These are phyloP conservation scores for Hanseniaspora vineae DNA, from an alignment of 805 yeast species.

Conservation along the genomic window DNA sequence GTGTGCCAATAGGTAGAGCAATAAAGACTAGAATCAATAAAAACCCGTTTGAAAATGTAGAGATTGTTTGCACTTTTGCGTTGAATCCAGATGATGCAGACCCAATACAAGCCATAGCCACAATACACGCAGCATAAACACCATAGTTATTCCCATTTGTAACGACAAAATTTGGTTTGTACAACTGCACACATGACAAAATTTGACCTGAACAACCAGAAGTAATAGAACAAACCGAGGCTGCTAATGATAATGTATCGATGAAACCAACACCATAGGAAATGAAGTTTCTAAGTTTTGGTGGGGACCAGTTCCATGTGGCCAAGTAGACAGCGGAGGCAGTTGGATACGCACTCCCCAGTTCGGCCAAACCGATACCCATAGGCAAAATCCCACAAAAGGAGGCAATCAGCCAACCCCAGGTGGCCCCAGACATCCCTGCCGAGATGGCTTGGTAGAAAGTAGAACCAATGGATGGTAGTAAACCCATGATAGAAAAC, in stretches of 20 bases:
- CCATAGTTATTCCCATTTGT: conserved; percentile 43
- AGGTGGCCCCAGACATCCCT: conserved; percentile 47
- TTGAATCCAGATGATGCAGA: conserved; percentile 39
- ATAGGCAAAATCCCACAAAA: conserved; percentile 33
- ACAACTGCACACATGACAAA: conserved; percentile 35
- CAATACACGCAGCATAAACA: conserved; percentile 42
- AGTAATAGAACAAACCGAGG: conserved; percentile 46
- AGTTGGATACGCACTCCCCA: conserved; percentile 52
- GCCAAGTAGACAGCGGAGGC: conserved; percentile 55
- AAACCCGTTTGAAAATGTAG: conserved; percentile 37
- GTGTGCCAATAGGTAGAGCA: conserved; percentile 46
- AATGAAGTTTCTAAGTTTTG: conserved; percentile 29
- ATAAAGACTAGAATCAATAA: conserved; percentile 39
- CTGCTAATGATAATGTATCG: conserved; percentile 44
- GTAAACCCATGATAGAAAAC: conserved; percentile 54
- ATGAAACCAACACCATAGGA: conserved; percentile 48
- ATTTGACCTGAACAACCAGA: conserved; percentile 46
- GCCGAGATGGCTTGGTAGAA: conserved; percentile 36
- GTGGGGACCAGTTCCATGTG: conserved; percentile 48
- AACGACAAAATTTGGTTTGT: conserved; percentile 31
- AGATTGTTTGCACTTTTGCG: conserved; percentile 41
- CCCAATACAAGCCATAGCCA: conserved; percentile 36
- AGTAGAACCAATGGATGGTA: conserved; percentile 45
- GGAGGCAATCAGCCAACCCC: conserved; percentile 50
- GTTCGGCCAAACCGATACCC: conserved; percentile 43